Base-by-base conservation (phyloP, 1,284 basidiomycete species). In the Salmacisia buchloeana region DNA sequence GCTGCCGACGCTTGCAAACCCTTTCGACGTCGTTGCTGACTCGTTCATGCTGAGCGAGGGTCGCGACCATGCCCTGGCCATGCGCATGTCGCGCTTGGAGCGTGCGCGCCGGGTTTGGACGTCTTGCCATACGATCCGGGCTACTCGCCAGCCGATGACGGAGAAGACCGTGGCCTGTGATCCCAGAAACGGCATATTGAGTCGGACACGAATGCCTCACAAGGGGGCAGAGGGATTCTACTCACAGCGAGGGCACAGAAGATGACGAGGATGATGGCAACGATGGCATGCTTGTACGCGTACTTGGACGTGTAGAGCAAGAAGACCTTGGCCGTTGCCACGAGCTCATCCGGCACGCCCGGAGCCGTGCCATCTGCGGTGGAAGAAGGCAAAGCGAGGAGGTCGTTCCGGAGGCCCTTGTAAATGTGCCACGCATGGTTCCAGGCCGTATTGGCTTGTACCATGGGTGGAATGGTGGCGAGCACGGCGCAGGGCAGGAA, bases 221-320 rank as follows among this genome's bases (percentile, higher is more conserved):
- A n/a, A n/a, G n/a, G n/a, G n/a, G n/a, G n/a, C n/a, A n/a, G n/a
- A n/a, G n/a, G n/a, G n/a, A n/a, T n/a, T n/a, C n/a, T n/a, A n/a
- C n/a, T n/a, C n/a, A n/a, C 46, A 31, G 46, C 46, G 23, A 52
- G 7, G 21, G 25, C 15, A 25, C 46, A 52, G 23, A 52, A 52
- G 46, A 52, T 52, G n/a, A 52, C 46, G 18, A 52, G 46, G 46
- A 52, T 52, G 23, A 52, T 52, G 23, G 46, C 46, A 31, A 52
- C 46, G 46, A 52, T 52, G 46, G 46, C 46, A 18, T 52, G 46
- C 23, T 52, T 27, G 46, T 52, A 52, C 12, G 46, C 46, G 25
- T 52, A 52, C 18, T 52, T 52, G 46, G 46, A 52, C 18, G 46
- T 29, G 46, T 52, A 25, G 25, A 27, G 29, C 15, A 52, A 27